Evolutionary conservation across 148 eudicot species (phyloP).

Genomic region (Vaccinium corymbosum): DNA sequence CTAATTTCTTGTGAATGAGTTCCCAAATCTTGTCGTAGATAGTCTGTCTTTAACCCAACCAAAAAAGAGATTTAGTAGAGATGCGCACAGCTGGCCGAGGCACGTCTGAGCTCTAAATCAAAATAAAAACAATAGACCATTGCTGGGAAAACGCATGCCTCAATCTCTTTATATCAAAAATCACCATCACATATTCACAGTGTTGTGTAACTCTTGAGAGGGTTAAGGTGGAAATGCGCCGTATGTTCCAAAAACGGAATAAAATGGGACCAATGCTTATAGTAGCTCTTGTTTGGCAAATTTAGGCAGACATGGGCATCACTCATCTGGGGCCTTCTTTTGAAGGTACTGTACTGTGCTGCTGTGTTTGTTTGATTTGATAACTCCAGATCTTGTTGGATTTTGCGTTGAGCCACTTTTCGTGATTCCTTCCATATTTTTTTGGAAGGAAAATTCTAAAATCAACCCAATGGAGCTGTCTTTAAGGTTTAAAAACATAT

Average conservation of each 20-base stretch:
- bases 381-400: conserved; percentile 2
- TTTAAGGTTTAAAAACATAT: too few species aligned
- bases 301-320: conserved; percentile 11
- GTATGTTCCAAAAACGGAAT: conserved; percentile 14
- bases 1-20: too few species aligned
- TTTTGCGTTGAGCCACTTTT: neutral
- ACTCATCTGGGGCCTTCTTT: neutral
- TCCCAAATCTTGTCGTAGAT: too few species aligned
- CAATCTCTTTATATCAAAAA: neutral
- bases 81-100: too few species aligned
- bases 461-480: too few species aligned
- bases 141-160: neutral
- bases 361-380: neutral
- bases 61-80: too few species aligned
- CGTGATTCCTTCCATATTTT: neutral
- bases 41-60: too few species aligned
- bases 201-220: neutral
- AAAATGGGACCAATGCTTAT: neutral
- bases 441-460: too few species aligned
- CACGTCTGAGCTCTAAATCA: too few species aligned
- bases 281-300: conserved; percentile 6
- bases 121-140: neutral
- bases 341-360: neutral
- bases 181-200: neutral
- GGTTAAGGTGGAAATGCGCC: neutral